These are phyloP conservation scores for Blastobotrys attinorum DNA, from an alignment of 805 yeast species.

Conservation along the genomic window DNA sequence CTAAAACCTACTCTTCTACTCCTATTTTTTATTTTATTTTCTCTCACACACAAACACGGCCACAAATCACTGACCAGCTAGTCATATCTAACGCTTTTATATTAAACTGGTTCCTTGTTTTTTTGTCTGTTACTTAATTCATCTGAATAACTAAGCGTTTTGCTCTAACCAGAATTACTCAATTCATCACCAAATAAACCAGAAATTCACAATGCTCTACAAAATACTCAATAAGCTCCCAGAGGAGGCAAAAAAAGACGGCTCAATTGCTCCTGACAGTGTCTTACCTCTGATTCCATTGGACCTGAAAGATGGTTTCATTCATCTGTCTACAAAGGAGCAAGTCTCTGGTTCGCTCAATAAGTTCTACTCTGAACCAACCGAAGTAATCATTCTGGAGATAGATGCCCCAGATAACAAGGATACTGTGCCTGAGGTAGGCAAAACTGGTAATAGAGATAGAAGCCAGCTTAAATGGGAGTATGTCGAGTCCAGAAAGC, in stretches of 20 bases:
- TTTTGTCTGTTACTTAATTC: too few species aligned
- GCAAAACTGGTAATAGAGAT: constrained; percentile 20
- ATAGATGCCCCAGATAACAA: constrained; percentile 18
- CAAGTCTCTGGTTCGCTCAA: constrained; percentile 21
- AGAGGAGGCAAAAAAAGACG: constrained; percentile 20
- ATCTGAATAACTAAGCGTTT: too few species aligned
- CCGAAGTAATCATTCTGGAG: constrained; percentile 15
- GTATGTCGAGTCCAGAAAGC: constrained; percentile 17
- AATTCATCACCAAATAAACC: not conserved
- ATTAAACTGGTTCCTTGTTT: too few species aligned
- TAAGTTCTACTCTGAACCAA: constrained; percentile 13
- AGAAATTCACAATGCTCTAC: constrained; percentile 23
- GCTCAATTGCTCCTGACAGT: constrained; percentile 13
- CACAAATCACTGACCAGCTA: too few species aligned
- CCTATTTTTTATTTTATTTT: too few species aligned
- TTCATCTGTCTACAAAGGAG: constrained; percentile 21
- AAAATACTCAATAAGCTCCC: constrained; percentile 19
- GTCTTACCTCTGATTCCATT: constrained; percentile 20
- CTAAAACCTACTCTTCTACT: too few species aligned
- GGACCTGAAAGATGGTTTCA: constrained; percentile 23
- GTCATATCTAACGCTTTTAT: too few species aligned
- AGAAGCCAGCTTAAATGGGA: constrained; percentile 20
- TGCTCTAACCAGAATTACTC: too few species aligned
- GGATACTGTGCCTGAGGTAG: constrained; percentile 13
- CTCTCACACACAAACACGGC: too few species aligned